Evolutionary conservation across 495 filamentous ascomycete species (phyloP).

Genomic region (Penicillium fimorum): DNA sequence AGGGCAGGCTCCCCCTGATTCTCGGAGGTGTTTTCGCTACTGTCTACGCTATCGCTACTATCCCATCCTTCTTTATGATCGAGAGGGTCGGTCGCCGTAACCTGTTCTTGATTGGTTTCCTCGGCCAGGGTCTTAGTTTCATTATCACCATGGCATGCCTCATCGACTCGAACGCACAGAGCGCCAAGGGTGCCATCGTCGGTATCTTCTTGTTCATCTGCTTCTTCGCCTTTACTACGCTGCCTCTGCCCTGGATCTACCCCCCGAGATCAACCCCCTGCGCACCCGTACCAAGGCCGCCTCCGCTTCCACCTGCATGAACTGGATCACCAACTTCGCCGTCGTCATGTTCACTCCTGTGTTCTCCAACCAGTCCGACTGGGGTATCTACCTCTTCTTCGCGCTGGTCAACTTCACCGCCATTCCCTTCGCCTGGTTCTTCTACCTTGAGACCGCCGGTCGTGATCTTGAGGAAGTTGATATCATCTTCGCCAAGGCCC

Average conservation of each 20-base stretch:
- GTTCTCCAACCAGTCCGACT: constrained; percentile 29
- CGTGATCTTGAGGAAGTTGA: constrained; percentile 77
- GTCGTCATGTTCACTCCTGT: constrained; percentile 49
- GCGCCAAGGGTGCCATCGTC: constrained; percentile 39
- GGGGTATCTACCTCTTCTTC: constrained; percentile 59
- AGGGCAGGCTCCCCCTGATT: constrained; percentile 61
- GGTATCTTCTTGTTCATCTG: constrained; percentile 43
- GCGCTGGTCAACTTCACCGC: constrained; percentile 65
- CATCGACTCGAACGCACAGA: constrained; percentile 19
- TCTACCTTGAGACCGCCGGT: constrained; percentile 66
- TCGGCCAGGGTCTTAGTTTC: constrained; percentile 51
- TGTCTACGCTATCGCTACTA: constrained; percentile 63
- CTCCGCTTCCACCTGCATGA: constrained; percentile 43
- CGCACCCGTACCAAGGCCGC: constrained; percentile 66
- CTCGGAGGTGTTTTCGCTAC: constrained; percentile 79
- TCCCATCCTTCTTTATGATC: constrained; percentile 65
- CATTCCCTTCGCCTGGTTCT: constrained; percentile 63
- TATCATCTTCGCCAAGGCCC: constrained; percentile 44
- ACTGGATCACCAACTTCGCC: constrained; percentile 50
- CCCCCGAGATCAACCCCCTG: constrained; percentile 74
- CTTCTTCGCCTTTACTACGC: constrained; percentile 42
- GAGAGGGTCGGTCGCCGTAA: constrained; percentile 72
- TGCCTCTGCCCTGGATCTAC: constrained; percentile 67
- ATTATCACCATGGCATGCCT: constrained; percentile 39
- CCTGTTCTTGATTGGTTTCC: constrained; percentile 65